Base-by-base conservation (phyloP, 1,139 yeast genomes). In the Cylindricascospora bacillispora region DNA sequence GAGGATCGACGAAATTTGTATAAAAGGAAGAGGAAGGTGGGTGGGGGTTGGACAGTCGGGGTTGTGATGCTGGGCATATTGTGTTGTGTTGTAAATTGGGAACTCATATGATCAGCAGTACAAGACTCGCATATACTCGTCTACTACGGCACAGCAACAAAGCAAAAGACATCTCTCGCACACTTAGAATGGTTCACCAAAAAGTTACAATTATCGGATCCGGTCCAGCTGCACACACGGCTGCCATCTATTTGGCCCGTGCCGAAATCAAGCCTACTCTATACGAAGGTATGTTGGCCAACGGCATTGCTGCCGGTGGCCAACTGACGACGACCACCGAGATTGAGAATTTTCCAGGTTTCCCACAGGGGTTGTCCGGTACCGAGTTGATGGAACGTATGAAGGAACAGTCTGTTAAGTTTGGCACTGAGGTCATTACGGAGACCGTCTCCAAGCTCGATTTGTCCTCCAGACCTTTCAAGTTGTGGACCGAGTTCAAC, bases 211-310 rank as follows among this genome's bases (percentile, higher is more conserved):
- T 86, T 49, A 78, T 86, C 42, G 97, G 97, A 28, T 86, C 97
- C 31, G 98, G 98, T 46, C 98, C 98, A 33, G 98, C 98, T 38
- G 98, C 97, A 34, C 95, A 89, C 67, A 89, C 98, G 27, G 98
- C 98, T 30, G 98, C 98, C 45, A 82, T 89, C 58, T 89, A 89
- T 60, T 67, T 89, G 37, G 77, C 97, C 19, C 76, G 98, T 60
- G 98, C 98, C 23, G 98, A 89, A 65, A 74, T 85, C 55, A 77
- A 80, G 61, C 95, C 98, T 22, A 77, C 83, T 22, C 59, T 89
- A 47, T 89, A 82, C 61, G 98, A 89, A 63, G 98, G 98, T 48
- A 67, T 89, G 78, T 63, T 89, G 56, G 98, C 98, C 41, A 89
- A 89, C 58, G 98, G 97, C 41, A 73, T 86, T 45, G 98, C 98